Base-by-base conservation (phyloP, 2,329 filamentous ascomycete species). In the Aureobasidium sp. region DNA sequence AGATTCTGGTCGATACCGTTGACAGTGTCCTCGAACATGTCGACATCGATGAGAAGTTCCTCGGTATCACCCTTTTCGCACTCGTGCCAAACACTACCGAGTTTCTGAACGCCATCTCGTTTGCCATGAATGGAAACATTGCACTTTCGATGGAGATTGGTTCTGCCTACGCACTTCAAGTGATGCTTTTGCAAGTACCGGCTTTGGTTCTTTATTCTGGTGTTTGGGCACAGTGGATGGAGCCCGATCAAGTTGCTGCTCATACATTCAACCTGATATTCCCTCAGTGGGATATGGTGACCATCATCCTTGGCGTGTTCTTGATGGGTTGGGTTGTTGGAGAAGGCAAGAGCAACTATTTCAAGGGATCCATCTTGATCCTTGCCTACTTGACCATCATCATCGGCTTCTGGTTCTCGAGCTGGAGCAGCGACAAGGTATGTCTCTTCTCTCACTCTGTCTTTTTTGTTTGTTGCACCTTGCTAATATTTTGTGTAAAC, bases 61-160 rank as follows among this genome's bases (percentile, higher is more conserved):
- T 99, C 62, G 94, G 94, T 50, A 96, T 99, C 67, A 97, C 94
- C 1, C 80, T 99, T 50, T 99, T 99, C 74, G 93, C 95, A 6
- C 81, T 99, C 65, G 95, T 99, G 8, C 94, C 94, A 14, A 99
- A 99, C 77, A 97, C 94, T 1, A 99, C 94, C 1, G 94, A 99
- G 72, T 99, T 99, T 72, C 74, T 99, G 86, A 99, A 99, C 75
- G 94, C 93, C 72, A 99, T 99, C 63, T 97, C 92, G 0, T 99
- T 99, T 73, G 94, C 94, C 60, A 99, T 99, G 93, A 97, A 99
- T 71, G 94, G 94, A 64, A 99, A 99, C 74, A 97, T 99, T 74
- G 94, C 94, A 0, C 79, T 99, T 19, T 97, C 91, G 40, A 99
- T 99, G 94, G 94, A 99, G 72, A 99, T 99, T 68, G 94, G 94